Evolutionary conservation across 129 eudicot genomes (phyloP), one percentile per base, ranked within the genome.

Genomic region (Centella asiatica): DNA sequence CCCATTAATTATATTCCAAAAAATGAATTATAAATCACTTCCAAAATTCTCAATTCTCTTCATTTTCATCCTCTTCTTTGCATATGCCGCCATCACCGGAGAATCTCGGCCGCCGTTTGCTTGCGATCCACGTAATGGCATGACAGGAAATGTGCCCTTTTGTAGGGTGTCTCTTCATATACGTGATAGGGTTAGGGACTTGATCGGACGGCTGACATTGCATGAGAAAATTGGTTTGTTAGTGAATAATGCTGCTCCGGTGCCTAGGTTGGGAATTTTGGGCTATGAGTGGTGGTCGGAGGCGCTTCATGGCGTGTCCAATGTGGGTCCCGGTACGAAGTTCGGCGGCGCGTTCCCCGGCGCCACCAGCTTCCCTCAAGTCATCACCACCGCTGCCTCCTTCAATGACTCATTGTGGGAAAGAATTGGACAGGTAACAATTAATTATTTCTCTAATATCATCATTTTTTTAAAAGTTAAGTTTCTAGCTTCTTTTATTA

Each of bases 211-310:
- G 57, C 57, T 93, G 46, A 85, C 84, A 48, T 68, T 87, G 76
- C 79, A 77, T 51, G 99, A 93, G 57, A 93, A 93, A 54, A 76
- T 85, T 18, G 69, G 87, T 45, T 60, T 76, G 39, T 44, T 93
- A 13, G 99, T 87, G 6, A 88, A 88, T 63, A 93, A 88, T 69
- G 99, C 99, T 1, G 85, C 86, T 0, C 87, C 83, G 2, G 76
- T 93, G 19, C 87, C 77, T 2, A 74, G 99, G 48, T 46, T 93
- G 18, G 99, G 96, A 2, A 80, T 93, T 5, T 75, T 71, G 40
- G 93, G 95, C 32, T 93, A 87, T 20, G 96, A 93, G 62, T 93
- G 99, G 99, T 93, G 99, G 99, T 93, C 99, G 44, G 99, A 93
- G 81, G 99, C 99, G 4, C 85, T 93, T 33, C 99, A 93, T 68